Evolutionary conservation across 73 alveolate genomes (phyloP), one percentile per base, ranked within the genome.

Genomic region (Breviolum minutum): DNA sequence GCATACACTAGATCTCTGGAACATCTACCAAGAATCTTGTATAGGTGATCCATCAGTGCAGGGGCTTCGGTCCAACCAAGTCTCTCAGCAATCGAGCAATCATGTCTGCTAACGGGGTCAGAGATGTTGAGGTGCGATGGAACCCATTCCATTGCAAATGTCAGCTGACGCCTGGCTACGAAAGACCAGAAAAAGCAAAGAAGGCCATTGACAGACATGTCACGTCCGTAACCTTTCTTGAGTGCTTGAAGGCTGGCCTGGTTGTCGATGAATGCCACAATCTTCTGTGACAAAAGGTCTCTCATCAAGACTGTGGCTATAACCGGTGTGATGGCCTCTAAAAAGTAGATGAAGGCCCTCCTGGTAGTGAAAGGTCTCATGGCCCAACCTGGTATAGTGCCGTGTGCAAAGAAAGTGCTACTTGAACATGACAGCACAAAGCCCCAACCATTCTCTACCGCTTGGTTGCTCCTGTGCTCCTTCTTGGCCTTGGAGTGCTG

Each of bases 361-460:
- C 84, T 12, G 71, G 61, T 1, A 13, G 84, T 30, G 27, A 66
- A 87, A 6, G 6, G 0, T 26, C 32, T 17, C 54, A 87, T 5
- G 16, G 68, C 32, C 0, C 2, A 6, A 4, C 84, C 26, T 0
- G 95, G 95, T 12, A 87, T 60, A 7, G 17, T 0, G 19, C 95
- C 95, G 26, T 27, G 27, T 6, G 71, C 95, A 22, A 7, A 30
- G 9, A 17, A 16, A 12, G 63, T 61, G 0, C 60, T 4, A 24
- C 6, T 10, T 1, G n/a, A 24, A 14, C 10, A 14, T 16, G 63
- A 66, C 9, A 14, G 2, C 10, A 87, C 62, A 29, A 29, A 64
- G n/a, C 95, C 95, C 95, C 95, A 87, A 0, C 95, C 95, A 24
- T 87, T 87, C 95, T 64, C 29, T 6, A 63, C 87, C 63, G n/a